A percentile compares a stretch with the other conserved stretches of the same genome.
Evolutionary conservation across 139 green algal species (phyloP).

Genomic region (Parachlorella kessleri): DNA sequence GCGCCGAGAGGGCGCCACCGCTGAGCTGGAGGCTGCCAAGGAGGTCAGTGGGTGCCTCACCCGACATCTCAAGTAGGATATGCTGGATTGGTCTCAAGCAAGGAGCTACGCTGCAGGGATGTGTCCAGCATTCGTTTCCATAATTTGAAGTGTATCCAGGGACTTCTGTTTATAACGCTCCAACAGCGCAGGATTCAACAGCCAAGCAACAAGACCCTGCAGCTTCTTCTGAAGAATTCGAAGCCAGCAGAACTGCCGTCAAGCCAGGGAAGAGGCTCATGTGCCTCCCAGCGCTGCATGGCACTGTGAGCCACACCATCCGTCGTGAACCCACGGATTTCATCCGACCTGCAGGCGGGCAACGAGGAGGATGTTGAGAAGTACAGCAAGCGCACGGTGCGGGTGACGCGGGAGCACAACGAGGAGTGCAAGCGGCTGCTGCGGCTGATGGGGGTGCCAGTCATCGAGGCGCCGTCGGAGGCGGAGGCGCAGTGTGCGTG

Average conservation of each 20-base stretch:
- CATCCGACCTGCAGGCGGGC: constrained; percentile 71
- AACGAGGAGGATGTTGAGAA: constrained; percentile 92
- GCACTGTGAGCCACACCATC: no score
- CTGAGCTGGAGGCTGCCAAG: constrained; percentile 68
- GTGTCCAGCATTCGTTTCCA: no score
- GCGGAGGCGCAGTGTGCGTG: constrained; percentile 92
- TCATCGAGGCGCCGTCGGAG: constrained; percentile 87
- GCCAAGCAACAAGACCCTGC: no score
- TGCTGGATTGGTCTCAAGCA: no score
- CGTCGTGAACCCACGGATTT: no score
- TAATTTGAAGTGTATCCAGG: no score
- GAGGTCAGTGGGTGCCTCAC: constrained; percentile 55
- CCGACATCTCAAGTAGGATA: no score
- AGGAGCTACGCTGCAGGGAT: no score
- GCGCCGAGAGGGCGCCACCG: constrained; percentile 48
- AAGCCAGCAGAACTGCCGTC: no score
- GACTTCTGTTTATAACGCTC: background rate
- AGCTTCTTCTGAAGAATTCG: no score
- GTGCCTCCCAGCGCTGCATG: no score
- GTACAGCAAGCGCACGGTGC: constrained; percentile 92
- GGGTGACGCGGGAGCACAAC: constrained; percentile 89
- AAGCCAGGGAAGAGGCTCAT: no score
- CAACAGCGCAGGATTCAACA: background rate
- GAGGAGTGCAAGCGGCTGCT: constrained; percentile 96
- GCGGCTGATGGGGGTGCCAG: constrained; percentile 93